Percentiles rank a stretch among this genome's conserved stretches.
phyloP scores from a whole-genome alignment of 495 filamentous ascomycete species.

The Trypethelium eluteriae region DNA sequence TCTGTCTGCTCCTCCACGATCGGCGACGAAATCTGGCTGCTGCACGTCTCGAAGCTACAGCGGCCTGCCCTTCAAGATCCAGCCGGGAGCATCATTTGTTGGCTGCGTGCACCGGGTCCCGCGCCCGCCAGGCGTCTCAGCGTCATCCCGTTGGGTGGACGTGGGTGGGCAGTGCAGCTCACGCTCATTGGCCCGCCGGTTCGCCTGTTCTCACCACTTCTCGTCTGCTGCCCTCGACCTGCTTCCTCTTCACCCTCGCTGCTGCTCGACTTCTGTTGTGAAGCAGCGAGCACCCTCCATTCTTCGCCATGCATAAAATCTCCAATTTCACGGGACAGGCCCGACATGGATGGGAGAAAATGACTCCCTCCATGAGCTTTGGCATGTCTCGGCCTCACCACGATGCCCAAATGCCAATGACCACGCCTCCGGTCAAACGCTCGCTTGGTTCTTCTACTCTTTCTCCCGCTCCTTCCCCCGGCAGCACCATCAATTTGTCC shows the following conservation, averaged over 20 bases:
- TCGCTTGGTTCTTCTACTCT: conserved; percentile 35
- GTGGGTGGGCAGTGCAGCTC: conserved; percentile 6
- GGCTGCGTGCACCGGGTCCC: background rate
- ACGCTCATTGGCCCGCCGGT: background rate
- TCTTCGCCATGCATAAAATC: conserved; percentile 74
- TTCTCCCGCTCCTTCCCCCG: conserved; percentile 37
- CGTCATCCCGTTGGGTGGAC: conserved; percentile 9
- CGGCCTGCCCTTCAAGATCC: background rate
- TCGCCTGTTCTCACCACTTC: background rate
- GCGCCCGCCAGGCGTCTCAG: conserved; percentile 2
- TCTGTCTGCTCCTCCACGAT: no score
- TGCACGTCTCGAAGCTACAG: background rate
- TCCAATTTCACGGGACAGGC: conserved; percentile 70
- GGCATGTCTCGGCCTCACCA: conserved; percentile 55
- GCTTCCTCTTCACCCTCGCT: conserved; percentile 5
- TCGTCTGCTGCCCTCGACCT: background rate
- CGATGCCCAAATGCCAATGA: conserved; percentile 61
- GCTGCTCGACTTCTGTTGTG: background rate
- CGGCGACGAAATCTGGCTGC: no score
- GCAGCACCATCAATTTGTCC: conserved; percentile 51
- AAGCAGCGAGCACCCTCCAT: background rate
- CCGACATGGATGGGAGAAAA: conserved; percentile 91
- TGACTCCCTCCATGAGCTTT: conserved; percentile 58
- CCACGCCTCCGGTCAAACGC: conserved; percentile 61
- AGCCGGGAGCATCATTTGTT: background rate